Evolutionary conservation across 768 basidiomycete species (phyloP).

Genomic region (Mycena galericulata): DNA sequence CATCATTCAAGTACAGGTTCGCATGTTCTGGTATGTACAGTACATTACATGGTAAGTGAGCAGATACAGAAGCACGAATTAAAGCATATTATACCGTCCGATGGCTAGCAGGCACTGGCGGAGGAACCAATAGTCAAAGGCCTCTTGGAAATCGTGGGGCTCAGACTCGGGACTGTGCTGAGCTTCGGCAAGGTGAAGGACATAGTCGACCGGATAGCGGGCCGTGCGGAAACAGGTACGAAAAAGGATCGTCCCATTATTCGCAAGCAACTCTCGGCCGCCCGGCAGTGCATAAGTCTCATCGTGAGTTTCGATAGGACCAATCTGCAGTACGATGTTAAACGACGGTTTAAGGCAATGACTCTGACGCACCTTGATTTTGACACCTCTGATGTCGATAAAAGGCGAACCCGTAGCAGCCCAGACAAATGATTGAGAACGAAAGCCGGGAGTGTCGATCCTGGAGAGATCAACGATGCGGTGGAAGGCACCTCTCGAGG

Average conservation of each 20-base stretch:
- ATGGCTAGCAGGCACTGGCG: not conserved
- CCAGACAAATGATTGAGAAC: not conserved
- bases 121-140: constrained; percentile 7
- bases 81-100: constrained; percentile 3
- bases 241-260: not conserved
- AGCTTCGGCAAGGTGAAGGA: not conserved
- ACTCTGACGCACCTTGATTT: not conserved
- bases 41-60: no score
- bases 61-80: not conserved
- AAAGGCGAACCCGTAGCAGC: not conserved
- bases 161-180: not conserved
- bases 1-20: no score
- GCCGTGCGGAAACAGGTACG: not conserved
- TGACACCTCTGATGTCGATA: not conserved
- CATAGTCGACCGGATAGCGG: constrained; percentile 1
- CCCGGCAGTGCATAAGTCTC: not conserved
- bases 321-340: not conserved
- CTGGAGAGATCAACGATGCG: not conserved
- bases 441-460: not conserved
- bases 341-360: not conserved
- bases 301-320: not conserved
- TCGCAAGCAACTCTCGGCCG: not conserved
- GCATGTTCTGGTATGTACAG: no score
- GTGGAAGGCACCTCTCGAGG: not conserved
- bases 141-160: constrained; percentile 4